These are phyloP conservation scores for Smittium mucronatum DNA, from an alignment of 371 early-diverging fungal genomes.

Conservation along the genomic window DNA sequence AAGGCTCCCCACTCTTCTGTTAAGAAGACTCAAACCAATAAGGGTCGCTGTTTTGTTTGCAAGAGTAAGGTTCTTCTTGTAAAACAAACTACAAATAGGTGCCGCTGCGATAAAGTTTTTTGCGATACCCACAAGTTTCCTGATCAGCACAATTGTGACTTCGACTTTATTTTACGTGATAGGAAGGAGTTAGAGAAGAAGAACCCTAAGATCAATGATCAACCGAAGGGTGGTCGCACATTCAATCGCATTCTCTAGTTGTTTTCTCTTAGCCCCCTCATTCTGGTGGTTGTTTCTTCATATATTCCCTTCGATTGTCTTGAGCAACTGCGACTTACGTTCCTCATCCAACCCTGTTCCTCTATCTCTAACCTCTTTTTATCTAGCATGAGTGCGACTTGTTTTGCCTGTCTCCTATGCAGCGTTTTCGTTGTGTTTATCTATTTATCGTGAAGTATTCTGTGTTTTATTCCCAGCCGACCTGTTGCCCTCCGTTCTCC, in stretches of 20 bases:
- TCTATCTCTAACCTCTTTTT: no score
- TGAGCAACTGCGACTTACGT: no score
- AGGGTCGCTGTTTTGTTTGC: conserved; percentile 63
- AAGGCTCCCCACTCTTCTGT: conserved; percentile 16
- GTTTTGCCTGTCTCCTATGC: no score
- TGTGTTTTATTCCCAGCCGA: no score
- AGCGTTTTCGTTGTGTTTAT: no score
- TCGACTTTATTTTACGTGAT: conserved; percentile 52
- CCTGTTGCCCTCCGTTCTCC: no score
- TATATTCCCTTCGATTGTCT: no score
- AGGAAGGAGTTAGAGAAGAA: conserved; percentile 51
- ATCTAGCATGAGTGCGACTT: no score
- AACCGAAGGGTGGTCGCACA: conserved; percentile 58
- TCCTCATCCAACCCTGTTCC: no score
- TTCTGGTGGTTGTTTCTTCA: no score
- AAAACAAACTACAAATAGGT: conserved; percentile 69
- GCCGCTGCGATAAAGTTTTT: conserved; percentile 63
- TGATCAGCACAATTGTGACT: conserved; percentile 60
- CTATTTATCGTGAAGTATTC: no score
- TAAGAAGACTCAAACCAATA: conserved; percentile 46
- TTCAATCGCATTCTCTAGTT: conserved; percentile 46
- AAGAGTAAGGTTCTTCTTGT: conserved; percentile 61
- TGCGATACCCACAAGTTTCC: conserved; percentile 67
- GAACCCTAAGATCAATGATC: conserved; percentile 62
- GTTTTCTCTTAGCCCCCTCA: not conserved